These are phyloP conservation scores for Sicyos baderoa DNA, from an alignment of 306 rosid genomes.

Conservation along the genomic window DNA sequence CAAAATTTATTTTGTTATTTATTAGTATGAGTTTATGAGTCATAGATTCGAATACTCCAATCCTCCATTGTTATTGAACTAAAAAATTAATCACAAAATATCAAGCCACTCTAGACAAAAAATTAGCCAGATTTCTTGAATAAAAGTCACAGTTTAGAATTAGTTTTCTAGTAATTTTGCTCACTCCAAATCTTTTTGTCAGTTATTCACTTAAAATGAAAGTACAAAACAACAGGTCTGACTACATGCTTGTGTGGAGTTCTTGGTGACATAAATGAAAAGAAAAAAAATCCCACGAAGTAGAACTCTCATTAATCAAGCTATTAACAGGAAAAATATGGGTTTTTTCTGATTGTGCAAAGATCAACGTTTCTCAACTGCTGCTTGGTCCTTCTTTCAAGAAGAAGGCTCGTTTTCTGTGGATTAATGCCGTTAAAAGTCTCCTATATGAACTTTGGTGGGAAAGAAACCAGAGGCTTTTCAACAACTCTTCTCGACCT, in stretches of 20 bases:
- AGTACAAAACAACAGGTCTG: slow-evolving; percentile 5
- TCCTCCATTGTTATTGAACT: too few relatives aligned
- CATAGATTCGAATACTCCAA: too few relatives aligned
- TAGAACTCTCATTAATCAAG: slow-evolving; percentile 3
- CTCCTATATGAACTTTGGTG: too few relatives aligned
- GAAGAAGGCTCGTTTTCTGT: too few relatives aligned
- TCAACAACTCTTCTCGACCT: too few relatives aligned
- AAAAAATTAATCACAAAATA: not conserved
- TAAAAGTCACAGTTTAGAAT: not conserved
- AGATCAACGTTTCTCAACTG: too few relatives aligned
- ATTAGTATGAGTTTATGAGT: too few relatives aligned
- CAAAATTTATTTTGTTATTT: too few relatives aligned
- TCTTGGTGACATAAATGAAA: not conserved
- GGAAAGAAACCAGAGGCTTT: too few relatives aligned
- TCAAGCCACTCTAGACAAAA: slow-evolving; percentile 2
- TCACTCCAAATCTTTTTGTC: not conserved
- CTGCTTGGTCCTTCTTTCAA: too few relatives aligned
- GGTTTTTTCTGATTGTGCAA: too few relatives aligned
- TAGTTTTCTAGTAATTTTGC: not conserved
- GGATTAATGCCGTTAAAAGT: too few relatives aligned
- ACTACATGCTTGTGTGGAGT: not conserved
- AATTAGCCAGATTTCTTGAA: not conserved
- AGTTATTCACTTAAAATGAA: slow-evolving; percentile 6
- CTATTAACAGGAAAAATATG: not conserved
- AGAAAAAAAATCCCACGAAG: not conserved